Conservation (phyloP, 208 protist genomes). For the Entamoeba nuttalli region DNA sequence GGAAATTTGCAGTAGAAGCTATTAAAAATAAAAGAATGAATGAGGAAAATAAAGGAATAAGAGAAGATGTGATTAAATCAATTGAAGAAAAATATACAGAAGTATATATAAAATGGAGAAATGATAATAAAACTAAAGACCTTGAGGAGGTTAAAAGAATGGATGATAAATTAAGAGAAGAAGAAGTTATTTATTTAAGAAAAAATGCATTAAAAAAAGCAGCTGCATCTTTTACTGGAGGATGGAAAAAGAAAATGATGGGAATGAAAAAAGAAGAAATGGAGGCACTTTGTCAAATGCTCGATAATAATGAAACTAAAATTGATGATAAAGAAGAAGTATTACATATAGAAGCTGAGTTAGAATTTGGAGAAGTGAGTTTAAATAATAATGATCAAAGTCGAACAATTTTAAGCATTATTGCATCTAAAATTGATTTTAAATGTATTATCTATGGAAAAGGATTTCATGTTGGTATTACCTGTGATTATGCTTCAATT, state of each 20-base stretch:
- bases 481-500: background rate
- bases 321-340: background rate
- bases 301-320: background rate
- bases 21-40: background rate
- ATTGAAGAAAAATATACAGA: background rate
- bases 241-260: background rate
- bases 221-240: background rate
- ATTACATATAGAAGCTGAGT: background rate
- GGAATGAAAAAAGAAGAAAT: background rate
- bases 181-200: background rate
- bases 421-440: background rate
- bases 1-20: background rate
- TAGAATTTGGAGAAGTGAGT: background rate
- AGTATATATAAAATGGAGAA: background rate
- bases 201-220: background rate
- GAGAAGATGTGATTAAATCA: background rate
- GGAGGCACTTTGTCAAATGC: background rate
- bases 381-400: background rate
- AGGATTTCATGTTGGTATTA: background rate
- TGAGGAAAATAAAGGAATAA: background rate
- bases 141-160: background rate
- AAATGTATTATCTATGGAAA: background rate
- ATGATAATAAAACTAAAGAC: background rate
- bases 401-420: background rate
- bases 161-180: background rate